Evolutionary conservation across 1,284 basidiomycete species (phyloP).

Genomic region (Anthracocystis setariae): DNA sequence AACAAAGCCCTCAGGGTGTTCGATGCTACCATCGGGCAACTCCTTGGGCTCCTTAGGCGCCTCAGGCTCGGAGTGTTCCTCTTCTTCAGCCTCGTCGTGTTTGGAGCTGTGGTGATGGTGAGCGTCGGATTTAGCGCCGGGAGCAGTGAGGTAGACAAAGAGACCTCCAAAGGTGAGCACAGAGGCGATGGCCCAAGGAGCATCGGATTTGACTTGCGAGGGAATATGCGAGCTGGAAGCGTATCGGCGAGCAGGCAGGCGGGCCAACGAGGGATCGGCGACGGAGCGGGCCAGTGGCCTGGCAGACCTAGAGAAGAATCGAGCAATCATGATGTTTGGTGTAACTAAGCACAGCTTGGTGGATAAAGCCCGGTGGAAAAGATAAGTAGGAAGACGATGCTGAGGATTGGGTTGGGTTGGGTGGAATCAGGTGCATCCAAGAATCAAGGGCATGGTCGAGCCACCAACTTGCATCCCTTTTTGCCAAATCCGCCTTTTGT

Average conservation of each 20-base stretch:
- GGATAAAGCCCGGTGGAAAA: background rate
- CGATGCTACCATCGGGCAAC: conserved; percentile 48
- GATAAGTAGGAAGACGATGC: background rate
- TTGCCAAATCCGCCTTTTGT: background rate
- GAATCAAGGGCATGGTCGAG: too few relatives aligned
- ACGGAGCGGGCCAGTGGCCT: conserved; percentile 24
- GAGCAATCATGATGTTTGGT: conserved; percentile 30
- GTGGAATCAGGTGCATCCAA: too few relatives aligned
- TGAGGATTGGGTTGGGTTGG: background rate
- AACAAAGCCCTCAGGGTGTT: conserved; percentile 50
- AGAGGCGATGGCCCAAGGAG: conserved; percentile 53
- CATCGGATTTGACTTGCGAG: conserved; percentile 26
- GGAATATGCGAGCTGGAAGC: conserved; percentile 16
- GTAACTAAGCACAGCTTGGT: background rate
- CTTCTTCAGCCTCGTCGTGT: conserved; percentile 23
- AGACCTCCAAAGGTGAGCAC: conserved; percentile 49
- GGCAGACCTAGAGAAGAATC: conserved; percentile 24
- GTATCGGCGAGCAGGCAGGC: conserved; percentile 24
- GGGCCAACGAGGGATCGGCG: conserved; percentile 19
- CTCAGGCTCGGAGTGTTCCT: conserved; percentile 20
- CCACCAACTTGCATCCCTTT: background rate
- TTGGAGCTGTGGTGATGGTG: conserved; percentile 24
- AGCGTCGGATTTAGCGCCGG: conserved; percentile 30
- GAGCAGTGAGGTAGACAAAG: conserved; percentile 53
- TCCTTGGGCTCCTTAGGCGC: conserved; percentile 38